Percentiles rank a stretch among this genome's conserved stretches.
These are phyloP conservation scores for Chlamydomonas schloesseri DNA, from an alignment of 139 green algal genomes.

Conservation along the genomic window DNA sequence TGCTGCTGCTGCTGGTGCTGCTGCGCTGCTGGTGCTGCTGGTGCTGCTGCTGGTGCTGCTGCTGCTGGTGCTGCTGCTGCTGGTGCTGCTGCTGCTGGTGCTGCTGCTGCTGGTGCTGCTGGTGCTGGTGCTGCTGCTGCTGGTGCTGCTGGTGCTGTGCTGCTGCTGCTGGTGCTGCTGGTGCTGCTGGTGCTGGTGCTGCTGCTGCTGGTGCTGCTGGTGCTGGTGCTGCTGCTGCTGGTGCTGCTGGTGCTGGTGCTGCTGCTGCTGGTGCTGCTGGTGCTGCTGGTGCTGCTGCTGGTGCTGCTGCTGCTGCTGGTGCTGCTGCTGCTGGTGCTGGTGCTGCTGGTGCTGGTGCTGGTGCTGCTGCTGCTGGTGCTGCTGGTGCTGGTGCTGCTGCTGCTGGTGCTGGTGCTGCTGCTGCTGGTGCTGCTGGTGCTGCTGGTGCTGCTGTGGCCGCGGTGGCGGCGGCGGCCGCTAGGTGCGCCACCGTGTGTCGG, in stretches of 20 bases:
- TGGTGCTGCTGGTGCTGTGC: too few relatives aligned
- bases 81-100: too few relatives aligned
- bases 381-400: background rate
- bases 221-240: background rate
- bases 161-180: background rate
- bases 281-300: constrained; percentile 2
- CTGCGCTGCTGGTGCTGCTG: too few relatives aligned
- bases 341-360: background rate
- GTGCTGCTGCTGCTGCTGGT: background rate
- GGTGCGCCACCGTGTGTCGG: background rate
- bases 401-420: background rate
- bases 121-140: background rate
- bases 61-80: background rate
- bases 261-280: background rate
- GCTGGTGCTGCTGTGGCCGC: background rate
- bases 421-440: background rate
- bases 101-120: background rate
- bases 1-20: too few relatives aligned
- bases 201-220: background rate
- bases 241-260: constrained; percentile 2
- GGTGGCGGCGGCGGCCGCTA: background rate
- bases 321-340: background rate
- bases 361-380: background rate
- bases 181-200: background rate
- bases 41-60: too few relatives aligned